These are phyloP conservation scores for Trichoderma atrobrunneum DNA, from an alignment of 2,329 filamentous ascomycete genomes.

Conservation along the genomic window DNA sequence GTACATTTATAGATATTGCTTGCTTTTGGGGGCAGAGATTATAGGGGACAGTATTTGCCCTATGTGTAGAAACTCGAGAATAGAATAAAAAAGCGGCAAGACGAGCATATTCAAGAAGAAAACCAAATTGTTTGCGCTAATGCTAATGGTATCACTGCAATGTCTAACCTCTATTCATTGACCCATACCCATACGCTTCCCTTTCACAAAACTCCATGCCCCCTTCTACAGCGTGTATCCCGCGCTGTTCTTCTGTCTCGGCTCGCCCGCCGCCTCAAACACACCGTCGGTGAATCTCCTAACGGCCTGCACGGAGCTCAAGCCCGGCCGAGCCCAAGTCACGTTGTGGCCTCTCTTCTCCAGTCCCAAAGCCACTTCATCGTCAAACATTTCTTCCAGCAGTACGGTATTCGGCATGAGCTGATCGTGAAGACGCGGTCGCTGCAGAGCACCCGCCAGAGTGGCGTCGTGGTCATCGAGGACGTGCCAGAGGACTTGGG, in stretches of 20 bases:
- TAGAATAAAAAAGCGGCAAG: not conserved
- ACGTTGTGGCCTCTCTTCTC: slow-evolving; percentile 66
- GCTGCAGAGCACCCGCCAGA: slow-evolving; percentile 58
- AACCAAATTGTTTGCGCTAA: not conserved
- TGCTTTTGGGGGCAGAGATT: not conserved
- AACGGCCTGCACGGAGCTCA: slow-evolving; percentile 71
- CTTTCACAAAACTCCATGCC: not conserved
- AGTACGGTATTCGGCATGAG: slow-evolving; percentile 66
- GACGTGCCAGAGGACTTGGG: slow-evolving; percentile 71
- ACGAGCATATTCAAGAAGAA: not conserved
- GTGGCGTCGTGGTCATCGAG: slow-evolving; percentile 65
- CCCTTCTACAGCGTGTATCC: slow-evolving; percentile 49
- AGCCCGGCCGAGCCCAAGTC: slow-evolving; percentile 60
- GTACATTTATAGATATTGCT: not conserved
- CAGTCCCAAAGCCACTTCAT: slow-evolving; percentile 62
- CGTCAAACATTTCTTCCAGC: slow-evolving; percentile 69
- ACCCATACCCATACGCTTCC: too few relatives aligned
- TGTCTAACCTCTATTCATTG: not conserved
- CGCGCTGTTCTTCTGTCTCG: slow-evolving; percentile 68
- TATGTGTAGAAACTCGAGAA: not conserved
- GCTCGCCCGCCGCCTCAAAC: slow-evolving; percentile 77
- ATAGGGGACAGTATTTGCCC: not conserved
- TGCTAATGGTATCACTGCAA: slow-evolving; percentile 8
- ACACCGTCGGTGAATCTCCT: slow-evolving; percentile 58
- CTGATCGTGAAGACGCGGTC: slow-evolving; percentile 77